phyloP scores from a whole-genome alignment of 2,329 filamentous ascomycete species.

The Trichoderma lentiforme region DNA sequence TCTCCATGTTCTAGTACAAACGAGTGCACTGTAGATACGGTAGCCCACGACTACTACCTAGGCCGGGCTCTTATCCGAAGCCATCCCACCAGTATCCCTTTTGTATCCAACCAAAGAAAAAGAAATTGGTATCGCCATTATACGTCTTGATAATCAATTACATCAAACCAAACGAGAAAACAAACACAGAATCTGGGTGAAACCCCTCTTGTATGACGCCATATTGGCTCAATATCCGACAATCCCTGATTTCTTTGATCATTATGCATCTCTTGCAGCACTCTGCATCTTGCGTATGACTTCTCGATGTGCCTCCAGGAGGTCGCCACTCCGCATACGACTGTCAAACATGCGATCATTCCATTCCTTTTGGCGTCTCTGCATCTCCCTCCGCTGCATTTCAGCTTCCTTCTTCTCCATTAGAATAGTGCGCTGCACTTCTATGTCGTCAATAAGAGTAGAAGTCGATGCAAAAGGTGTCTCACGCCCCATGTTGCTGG shows the following conservation, averaged over 20 bases:
- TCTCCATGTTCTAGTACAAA: neutral
- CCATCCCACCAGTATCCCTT: neutral
- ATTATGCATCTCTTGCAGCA: constrained; percentile 34
- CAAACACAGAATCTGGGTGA: neutral
- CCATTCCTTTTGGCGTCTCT: constrained; percentile 54
- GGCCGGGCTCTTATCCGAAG: neutral
- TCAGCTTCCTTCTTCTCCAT: constrained; percentile 62
- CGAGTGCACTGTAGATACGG: neutral
- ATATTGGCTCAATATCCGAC: neutral
- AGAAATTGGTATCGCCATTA: neutral
- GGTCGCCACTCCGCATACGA: constrained; percentile 70
- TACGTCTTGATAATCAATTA: neutral
- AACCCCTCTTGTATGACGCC: neutral
- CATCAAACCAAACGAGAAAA: neutral
- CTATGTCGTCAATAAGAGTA: constrained; percentile 39
- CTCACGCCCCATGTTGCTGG: constrained; percentile 34
- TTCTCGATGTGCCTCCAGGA: constrained; percentile 74
- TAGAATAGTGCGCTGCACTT: constrained; percentile 53
- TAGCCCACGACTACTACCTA: too few species aligned
- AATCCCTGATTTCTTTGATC: neutral
- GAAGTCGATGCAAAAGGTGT: constrained; percentile 37
- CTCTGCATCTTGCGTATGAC: constrained; percentile 77
- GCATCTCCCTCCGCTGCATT: constrained; percentile 56
- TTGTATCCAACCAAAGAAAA: neutral
- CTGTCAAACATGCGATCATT: constrained; percentile 65